These are phyloP conservation scores for Naematelia encephala DNA, from an alignment of 768 basidiomycete species.

Conservation along the genomic window DNA sequence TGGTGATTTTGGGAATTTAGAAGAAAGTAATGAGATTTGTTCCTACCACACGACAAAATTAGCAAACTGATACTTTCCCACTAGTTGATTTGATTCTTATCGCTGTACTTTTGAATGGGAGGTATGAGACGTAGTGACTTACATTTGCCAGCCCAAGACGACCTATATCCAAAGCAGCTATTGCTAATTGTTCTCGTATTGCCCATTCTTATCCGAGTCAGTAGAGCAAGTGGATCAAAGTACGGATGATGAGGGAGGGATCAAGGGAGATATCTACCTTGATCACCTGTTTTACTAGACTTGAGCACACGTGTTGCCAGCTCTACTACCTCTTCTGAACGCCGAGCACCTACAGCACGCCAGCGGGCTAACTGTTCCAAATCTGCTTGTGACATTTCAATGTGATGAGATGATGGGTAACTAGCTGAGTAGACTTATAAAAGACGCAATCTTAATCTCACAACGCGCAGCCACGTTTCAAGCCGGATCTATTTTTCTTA, in stretches of 20 bases:
- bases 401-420: too few species aligned
- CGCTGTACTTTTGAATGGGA: too few species aligned
- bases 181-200: constrained; percentile 48
- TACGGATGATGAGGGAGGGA: background rate
- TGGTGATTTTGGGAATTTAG: constrained; percentile 44
- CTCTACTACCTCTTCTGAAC: constrained; percentile 44
- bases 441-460: too few species aligned
- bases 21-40: constrained; percentile 35
- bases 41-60: constrained; percentile 24
- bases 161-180: constrained; percentile 48
- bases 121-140: constrained; percentile 5
- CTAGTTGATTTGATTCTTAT: too few species aligned
- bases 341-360: constrained; percentile 40
- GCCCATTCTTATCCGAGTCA: too few species aligned
- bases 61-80: too few species aligned
- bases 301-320: constrained; percentile 30
- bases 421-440: too few species aligned
- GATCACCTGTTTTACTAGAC: constrained; percentile 23
- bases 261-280: constrained; percentile 26
- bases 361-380: constrained; percentile 38
- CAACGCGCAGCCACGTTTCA: too few species aligned
- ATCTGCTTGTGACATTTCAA: constrained; percentile 4
- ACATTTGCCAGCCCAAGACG: constrained; percentile 33
- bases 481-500: too few species aligned
- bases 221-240: too few species aligned